Evolutionary conservation across 305 asterid genomes (phyloP), one percentile per base, ranked within the genome.

Genomic region (Rubia peregrina): DNA sequence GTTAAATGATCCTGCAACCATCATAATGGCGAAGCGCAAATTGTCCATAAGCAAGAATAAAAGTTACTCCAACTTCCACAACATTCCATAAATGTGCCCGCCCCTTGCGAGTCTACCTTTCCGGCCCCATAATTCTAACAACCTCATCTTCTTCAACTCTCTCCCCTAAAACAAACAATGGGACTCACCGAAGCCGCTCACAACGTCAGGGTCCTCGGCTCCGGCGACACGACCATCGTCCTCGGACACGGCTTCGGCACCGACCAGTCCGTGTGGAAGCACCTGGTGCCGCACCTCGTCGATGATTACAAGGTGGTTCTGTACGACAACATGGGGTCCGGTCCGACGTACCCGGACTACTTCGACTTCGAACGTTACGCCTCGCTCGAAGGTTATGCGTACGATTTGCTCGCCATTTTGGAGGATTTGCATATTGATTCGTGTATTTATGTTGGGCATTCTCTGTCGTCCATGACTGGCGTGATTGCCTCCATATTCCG

Each of bases 321-420:
- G 3, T 91, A 87, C 70, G 97, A 91, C 46, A 89, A 86, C 76
- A 91, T 91, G 88, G 97, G 97, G 12, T 80, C 97, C 4, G 97
- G 96, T 14, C 68, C 96, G 0, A 91, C 95, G 4, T 89, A 87
- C 42, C 92, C 91, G 1, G 96, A 91, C 59, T 87, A 80, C 83
- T 91, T 89, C 60, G 95, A 91, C 57, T 91, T 89, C 69, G 89
- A 91, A 5, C 76, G 97, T 8, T 87, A 89, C 70, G 73, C 92
- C 0, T 68, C 85, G 3, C 88, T 91, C 1, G 93, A 91, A 60
- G 97, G 97, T 9, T 82, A 83, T 77, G 93, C 95, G 12, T 80
- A 84, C 59, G 93, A 91, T 74, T 41, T 91, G 21, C 72, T 91
- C 9, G 96, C 97, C 21, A 84, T 88, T 26, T 61, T 89, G 19